Evolutionary conservation across 139 green algal genomes (phyloP).

Genomic region (Chlamydomonas schloesseri): DNA sequence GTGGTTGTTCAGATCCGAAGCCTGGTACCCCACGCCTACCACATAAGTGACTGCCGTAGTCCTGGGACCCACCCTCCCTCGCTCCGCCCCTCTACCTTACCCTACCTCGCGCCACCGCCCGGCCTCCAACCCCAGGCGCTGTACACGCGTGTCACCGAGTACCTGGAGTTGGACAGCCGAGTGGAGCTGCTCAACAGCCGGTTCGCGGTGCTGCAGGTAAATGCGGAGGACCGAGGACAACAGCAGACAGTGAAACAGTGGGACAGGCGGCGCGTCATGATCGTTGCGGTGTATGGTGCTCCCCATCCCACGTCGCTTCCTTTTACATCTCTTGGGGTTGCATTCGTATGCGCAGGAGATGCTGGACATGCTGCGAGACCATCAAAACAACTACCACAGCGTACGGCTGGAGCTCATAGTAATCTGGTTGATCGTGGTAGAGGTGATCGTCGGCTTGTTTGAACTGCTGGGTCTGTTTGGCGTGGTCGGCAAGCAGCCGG

Average conservation of each 20-base stretch:
- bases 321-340: too few species aligned
- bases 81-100: too few species aligned
- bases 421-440: conserved; percentile 75
- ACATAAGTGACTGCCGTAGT: too few species aligned
- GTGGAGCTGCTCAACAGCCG: conserved; percentile 71
- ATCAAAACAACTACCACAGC: conserved; percentile 72
- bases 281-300: too few species aligned
- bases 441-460: conserved; percentile 44
- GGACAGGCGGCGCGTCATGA: too few species aligned
- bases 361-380: conserved; percentile 88
- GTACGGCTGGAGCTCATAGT: conserved; percentile 73
- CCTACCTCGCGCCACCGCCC: too few species aligned
- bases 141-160: conserved; percentile 65
- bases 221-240: background rate
- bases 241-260: too few species aligned
- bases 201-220: conserved; percentile 65
- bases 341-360: too few species aligned
- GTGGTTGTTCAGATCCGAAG: too few species aligned
- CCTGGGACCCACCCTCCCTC: too few species aligned
- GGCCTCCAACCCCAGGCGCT: conserved; percentile 30
- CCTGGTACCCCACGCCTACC: too few species aligned
- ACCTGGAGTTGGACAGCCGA: conserved; percentile 70
- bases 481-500: conserved; percentile 17
- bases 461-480: conserved; percentile 66
- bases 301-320: too few species aligned